Base-by-base conservation (phyloP, 225 moss, liverwort and hornwort species). In the Asterella californica region DNA sequence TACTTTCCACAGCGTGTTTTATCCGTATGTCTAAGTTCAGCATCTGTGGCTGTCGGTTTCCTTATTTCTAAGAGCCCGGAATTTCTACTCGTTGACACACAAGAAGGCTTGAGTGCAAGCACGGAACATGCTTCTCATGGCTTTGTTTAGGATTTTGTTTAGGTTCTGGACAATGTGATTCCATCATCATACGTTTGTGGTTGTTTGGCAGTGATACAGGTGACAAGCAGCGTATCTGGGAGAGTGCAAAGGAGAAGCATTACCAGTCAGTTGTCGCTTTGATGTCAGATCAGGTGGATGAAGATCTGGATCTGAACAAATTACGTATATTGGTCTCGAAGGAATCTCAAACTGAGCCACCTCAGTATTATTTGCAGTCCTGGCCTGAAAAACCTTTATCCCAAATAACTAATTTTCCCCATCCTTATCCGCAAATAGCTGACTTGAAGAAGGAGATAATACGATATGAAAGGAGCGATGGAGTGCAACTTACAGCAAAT, bases 401-500 rank as follows among this genome's bases (percentile, higher is more conserved):
- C 6, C 90, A 92, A 76, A 75, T 99, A 69, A 99, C 97, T 25
- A 71, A 88, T 65, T 99, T 99, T 76, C 95, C 95, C 65, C 97
- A 99, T 82, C 97, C 97, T 59, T 99, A 99, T 83, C 93, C 97
- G 62, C 97, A 99, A 81, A 65, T 99, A 59, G 85, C 90, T 76
- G 81, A 93, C 72, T 60, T 99, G 65, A 95, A 84, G 81, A 99
- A 92, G 85, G 94, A 99, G 83, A 94, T 99, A 27, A 90, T 99
- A 74, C 87, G 95, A 64, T 99, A 99, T 82, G 86, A 83, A 52
- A 90, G 97, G 71, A 87, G 81, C 79, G 97, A 99, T 78, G 97
- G 95, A 48, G 97, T 99, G 42, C 93, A 99, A 80, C 92, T 99
- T 65, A 94, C 90, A 77, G 95, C 93, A 74, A 99, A 94, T 84